These are phyloP conservation scores for Ganoderma meredithae DNA, from an alignment of 1,284 basidiomycete species.

Conservation along the genomic window DNA sequence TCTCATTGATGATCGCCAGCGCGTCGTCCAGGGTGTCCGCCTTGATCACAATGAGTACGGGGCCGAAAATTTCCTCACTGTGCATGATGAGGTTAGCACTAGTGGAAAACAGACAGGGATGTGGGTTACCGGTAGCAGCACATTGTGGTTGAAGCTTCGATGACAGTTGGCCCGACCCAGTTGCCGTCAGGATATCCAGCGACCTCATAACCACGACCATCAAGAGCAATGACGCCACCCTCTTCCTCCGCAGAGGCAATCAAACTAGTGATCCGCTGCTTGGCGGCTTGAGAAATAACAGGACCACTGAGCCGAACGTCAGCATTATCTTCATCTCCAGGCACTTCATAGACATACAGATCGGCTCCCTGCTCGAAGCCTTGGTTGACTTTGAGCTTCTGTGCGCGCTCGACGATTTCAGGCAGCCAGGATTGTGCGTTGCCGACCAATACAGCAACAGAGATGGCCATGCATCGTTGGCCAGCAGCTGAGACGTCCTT, in stretches of 20 bases:
- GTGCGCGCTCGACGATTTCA: constrained; percentile 86
- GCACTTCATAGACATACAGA: constrained; percentile 61
- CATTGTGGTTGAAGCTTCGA: constrained; percentile 88
- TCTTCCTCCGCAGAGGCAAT: constrained; percentile 86
- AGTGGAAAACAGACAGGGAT: neutral
- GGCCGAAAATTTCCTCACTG: constrained; percentile 96
- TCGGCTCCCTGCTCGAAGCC: constrained; percentile 92
- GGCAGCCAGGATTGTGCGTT: constrained; percentile 85
- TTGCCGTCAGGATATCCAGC: constrained; percentile 89
- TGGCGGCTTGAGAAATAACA: constrained; percentile 90
- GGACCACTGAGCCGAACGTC: constrained; percentile 72
- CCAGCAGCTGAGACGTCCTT: constrained; percentile 78
- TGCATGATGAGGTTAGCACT: constrained; percentile 7
- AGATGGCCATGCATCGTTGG: constrained; percentile 96
- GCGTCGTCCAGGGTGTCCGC: constrained; percentile 93
- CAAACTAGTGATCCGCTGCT: constrained; percentile 78
- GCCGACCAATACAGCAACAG: constrained; percentile 90
- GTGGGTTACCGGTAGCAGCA: constrained; percentile 78
- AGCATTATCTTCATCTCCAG: neutral
- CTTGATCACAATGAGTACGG: constrained; percentile 83
- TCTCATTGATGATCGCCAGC: constrained; percentile 88
- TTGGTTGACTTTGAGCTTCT: constrained; percentile 84
- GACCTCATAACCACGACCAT: constrained; percentile 80
- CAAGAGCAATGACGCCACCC: constrained; percentile 89
- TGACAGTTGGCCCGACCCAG: constrained; percentile 94